These are phyloP conservation scores for Paracoccidioides lutzii DNA, from an alignment of 2,329 filamentous ascomycete genomes.

Conservation along the genomic window DNA sequence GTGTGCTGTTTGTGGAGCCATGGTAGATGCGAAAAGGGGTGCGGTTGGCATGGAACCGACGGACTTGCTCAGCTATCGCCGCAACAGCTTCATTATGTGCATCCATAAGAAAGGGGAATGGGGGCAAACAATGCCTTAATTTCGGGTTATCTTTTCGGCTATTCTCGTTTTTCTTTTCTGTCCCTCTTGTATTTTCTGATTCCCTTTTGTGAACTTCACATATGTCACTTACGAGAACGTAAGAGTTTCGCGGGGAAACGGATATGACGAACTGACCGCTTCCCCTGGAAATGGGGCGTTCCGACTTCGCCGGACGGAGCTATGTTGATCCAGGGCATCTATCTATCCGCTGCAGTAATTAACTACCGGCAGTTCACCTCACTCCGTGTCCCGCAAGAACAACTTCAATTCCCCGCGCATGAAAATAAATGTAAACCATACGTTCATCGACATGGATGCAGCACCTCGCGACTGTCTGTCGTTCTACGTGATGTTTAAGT, in stretches of 20 bases:
- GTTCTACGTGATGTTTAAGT: too few species aligned
- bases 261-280: too few species aligned
- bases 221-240: too few species aligned
- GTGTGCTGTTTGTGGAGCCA: conserved; percentile 64
- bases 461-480: too few species aligned
- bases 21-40: conserved; percentile 61
- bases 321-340: too few species aligned
- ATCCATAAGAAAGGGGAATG: neutral
- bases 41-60: conserved; percentile 36
- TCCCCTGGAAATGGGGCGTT: too few species aligned
- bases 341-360: too few species aligned
- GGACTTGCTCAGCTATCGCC: conserved; percentile 33
- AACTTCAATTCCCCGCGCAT: neutral
- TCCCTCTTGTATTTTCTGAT: neutral
- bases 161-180: neutral
- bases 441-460: neutral
- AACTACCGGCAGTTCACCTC: too few species aligned
- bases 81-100: conserved; percentile 33
- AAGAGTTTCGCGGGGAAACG: too few species aligned
- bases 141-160: neutral
- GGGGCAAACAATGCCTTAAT: neutral
- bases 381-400: too few species aligned
- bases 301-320: too few species aligned
- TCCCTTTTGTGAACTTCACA: neutral
- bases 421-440: neutral